A percentile compares a stretch with the other conserved stretches of the same genome.
These are phyloP conservation scores for Stentor coeruleus DNA, from an alignment of 73 alveolate genomes.

Conservation along the genomic window DNA sequence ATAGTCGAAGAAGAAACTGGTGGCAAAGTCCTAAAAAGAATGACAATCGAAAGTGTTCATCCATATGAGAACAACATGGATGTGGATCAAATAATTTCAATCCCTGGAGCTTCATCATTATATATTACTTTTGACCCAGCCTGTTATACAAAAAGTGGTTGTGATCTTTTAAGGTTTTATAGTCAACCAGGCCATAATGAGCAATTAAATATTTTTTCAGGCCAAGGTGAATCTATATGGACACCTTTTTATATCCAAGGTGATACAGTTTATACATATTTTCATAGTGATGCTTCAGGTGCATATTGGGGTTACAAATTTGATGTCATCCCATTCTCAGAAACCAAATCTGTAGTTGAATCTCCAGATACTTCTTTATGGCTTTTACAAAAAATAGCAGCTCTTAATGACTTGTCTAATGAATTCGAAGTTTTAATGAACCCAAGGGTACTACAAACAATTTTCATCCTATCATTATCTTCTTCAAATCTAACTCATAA, in stretches of 20 bases:
- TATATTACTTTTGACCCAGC: slow-evolving; percentile 23
- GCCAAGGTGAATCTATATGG: slow-evolving; percentile 22
- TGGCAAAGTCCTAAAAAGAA: background rate
- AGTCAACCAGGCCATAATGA: background rate
- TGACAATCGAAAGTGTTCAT: background rate
- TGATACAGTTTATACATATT: slow-evolving; percentile 23
- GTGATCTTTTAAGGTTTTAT: slow-evolving; percentile 12
- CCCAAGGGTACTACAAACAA: background rate
- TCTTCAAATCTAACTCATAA: background rate
- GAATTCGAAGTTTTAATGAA: background rate
- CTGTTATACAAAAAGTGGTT: slow-evolving; percentile 17
- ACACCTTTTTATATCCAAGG: slow-evolving; percentile 14
- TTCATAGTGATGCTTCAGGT: slow-evolving; percentile 26
- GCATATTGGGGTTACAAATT: slow-evolving; percentile 28
- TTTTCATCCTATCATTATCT: background rate
- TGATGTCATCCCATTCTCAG: slow-evolving; percentile 20
- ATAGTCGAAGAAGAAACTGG: background rate
- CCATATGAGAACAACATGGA: slow-evolving; percentile 28
- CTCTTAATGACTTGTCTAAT: background rate
- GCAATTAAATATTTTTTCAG: background rate
- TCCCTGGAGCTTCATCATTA: slow-evolving; percentile 17
- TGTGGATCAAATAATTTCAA: slow-evolving; percentile 13
- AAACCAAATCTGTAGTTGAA: background rate
- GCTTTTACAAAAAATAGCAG: slow-evolving; percentile 1
- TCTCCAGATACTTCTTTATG: background rate